Percentiles rank a stretch among this genome's conserved stretches.
Evolutionary conservation across 257 asterid genomes (phyloP).

Genomic region (Jasminum sambac): DNA sequence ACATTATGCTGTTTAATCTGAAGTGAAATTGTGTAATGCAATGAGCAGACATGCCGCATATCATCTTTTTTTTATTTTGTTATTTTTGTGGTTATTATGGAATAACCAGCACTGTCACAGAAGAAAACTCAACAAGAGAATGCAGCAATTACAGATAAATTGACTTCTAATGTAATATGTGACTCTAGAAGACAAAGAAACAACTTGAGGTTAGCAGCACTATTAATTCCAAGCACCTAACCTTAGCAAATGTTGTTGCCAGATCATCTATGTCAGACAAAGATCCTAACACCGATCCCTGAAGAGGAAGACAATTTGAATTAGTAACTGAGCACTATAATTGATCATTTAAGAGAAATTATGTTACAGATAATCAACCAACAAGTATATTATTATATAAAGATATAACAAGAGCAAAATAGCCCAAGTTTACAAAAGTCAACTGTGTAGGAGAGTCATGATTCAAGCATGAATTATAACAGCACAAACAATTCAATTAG

Average conservation of each 20-base stretch:
- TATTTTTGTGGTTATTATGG: neutral
- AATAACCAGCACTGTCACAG: neutral
- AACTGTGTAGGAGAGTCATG: neutral
- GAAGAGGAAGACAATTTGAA: conserved; percentile 24
- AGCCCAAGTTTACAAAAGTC: neutral
- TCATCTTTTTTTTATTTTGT: neutral
- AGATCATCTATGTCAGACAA: conserved; percentile 76
- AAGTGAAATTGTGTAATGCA: neutral
- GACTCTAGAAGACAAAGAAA: neutral
- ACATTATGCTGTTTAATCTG: neutral
- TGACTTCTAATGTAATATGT: neutral
- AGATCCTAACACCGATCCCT: conserved; percentile 73
- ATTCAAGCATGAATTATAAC: neutral
- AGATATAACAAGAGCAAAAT: neutral
- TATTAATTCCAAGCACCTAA: conserved; percentile 31
- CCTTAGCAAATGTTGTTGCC: conserved; percentile 78
- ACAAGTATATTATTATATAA: conserved; percentile 11
- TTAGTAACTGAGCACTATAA: conserved; percentile 13
- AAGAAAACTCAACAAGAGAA: neutral
- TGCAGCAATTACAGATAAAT: neutral
- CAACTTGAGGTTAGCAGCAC: neutral
- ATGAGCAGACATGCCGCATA: neutral
- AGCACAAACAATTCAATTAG: neutral
- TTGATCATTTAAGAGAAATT: neutral
- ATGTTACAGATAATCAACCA: neutral